phyloP scores from a whole-genome alignment of 2,329 filamentous ascomycete genomes.

The Aspergillus floridensis region DNA sequence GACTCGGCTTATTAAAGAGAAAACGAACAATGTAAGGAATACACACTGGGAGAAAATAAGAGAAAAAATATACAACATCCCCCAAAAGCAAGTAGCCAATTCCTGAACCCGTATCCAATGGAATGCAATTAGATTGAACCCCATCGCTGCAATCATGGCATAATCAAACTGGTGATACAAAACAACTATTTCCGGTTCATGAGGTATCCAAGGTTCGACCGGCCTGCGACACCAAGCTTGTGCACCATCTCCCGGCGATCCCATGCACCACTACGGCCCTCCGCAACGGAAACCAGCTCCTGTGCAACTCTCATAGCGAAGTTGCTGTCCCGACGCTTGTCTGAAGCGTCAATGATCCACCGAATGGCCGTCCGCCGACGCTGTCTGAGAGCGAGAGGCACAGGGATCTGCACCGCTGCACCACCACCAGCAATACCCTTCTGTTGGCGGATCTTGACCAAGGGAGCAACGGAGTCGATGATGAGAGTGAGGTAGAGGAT shows the following conservation, averaged over 20 bases:
- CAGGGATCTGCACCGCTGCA: slow-evolving; percentile 74
- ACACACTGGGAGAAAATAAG: not conserved
- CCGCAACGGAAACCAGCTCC: slow-evolving; percentile 82
- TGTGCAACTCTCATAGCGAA: slow-evolving; percentile 78
- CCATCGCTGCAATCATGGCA: not conserved
- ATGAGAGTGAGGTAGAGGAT: slow-evolving; percentile 84
- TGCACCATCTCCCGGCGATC: slow-evolving; percentile 75
- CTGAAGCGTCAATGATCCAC: slow-evolving; percentile 86
- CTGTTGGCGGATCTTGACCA: slow-evolving; percentile 74
- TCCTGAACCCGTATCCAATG: not conserved
- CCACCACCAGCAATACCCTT: slow-evolving; percentile 84
- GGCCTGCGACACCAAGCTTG: slow-evolving; percentile 72
- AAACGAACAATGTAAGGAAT: not conserved
- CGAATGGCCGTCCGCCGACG: slow-evolving; percentile 73
- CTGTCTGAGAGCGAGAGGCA: slow-evolving; percentile 71
- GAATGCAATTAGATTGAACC: not conserved
- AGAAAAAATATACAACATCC: not conserved
- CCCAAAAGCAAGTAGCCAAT: not conserved
- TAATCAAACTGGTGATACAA: not conserved
- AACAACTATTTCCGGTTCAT: not conserved
- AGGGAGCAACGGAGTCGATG: slow-evolving; percentile 87
- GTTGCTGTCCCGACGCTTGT: slow-evolving; percentile 70
- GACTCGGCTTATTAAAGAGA: not conserved
- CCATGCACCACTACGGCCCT: slow-evolving; percentile 82
- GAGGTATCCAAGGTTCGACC: slow-evolving; percentile 60